Base-by-base conservation (phyloP, 148 eudicot genomes). In the Gaultheria prostrata region DNA sequence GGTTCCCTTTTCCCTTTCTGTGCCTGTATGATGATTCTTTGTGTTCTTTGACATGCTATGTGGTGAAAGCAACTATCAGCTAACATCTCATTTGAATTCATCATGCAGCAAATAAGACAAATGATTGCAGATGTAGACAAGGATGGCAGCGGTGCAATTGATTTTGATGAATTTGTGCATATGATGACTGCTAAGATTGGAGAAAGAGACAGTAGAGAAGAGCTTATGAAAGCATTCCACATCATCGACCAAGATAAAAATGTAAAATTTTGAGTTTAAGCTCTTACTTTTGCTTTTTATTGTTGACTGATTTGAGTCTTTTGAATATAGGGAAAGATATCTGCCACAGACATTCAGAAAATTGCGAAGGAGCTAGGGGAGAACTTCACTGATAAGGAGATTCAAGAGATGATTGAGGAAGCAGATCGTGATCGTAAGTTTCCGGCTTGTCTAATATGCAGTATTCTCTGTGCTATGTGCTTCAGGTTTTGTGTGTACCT, bases 81-180 rank as follows among this genome's bases (percentile, higher is more conserved):
- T 73, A 46, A 45, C 24, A 80, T 57, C 33, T 79, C 35, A 3
- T 81, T 77, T 33, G n/a, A 57, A 51, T 85, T 53, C 17, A 79
- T 21, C 65, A 30, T 91, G 69, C 95, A 97, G 98, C 94, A 94
- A 93, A 96, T 96, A 59, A 88, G 74, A 63, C 90, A 90, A 89
- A 93, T 93, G 98, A 96, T 96, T 89, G 97, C 98, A 7, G 98
- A 94, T 83, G 99, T 94, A 51, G 99, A 96, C 85, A 94, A 96
- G 85, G 98, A 96, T 89, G 98, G 97, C 74, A 97, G 98, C 83
- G 99, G 99, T 77, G 91, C 97, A 72, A 95, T 97, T 78, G 98
- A 97, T 80, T 97, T 92, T 74, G 98, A 93, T 85, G 99, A 97
- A 84, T 97, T 97, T 85, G 90, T 88, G 85, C 85, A 92, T 89